Conservation (phyloP, 768 basidiomycete genomes). For the Boletus coccyginus region DNA sequence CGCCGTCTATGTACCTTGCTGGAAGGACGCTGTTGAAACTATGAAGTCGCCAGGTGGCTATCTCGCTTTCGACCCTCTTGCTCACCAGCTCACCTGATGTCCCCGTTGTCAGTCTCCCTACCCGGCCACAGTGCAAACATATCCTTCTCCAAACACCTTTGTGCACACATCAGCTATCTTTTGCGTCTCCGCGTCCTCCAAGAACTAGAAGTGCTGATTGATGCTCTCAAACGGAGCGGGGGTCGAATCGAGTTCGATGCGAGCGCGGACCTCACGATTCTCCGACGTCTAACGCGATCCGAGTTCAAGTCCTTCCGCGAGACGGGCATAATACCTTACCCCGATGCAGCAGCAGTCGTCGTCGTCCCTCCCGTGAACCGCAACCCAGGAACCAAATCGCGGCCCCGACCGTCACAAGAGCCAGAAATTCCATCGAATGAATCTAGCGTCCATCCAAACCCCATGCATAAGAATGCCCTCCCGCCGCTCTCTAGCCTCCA, state of each 20-base stretch:
- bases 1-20: slow-evolving; percentile 59
- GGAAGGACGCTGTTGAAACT: slow-evolving; percentile 44
- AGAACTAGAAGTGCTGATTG: slow-evolving; percentile 62
- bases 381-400: slow-evolving; percentile 43
- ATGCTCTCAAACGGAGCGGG: slow-evolving; percentile 8
- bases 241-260: background rate
- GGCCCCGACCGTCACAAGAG: slow-evolving; percentile 41
- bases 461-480: slow-evolving; percentile 14
- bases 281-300: slow-evolving; percentile 61
- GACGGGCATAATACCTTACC: slow-evolving; percentile 46
- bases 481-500: slow-evolving; percentile 30
- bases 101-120: slow-evolving; percentile 13
- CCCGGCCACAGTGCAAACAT: slow-evolving; percentile 31
- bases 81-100: slow-evolving; percentile 4
- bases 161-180: slow-evolving; percentile 58
- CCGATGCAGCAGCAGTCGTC: slow-evolving; percentile 62
- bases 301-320: slow-evolving; percentile 54
- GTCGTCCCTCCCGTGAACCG: slow-evolving; percentile 66
- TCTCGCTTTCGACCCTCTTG: background rate
- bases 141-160: slow-evolving; percentile 42
- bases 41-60: slow-evolving; percentile 38
- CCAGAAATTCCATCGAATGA: slow-evolving; percentile 28
- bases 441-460: background rate
- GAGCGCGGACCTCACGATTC: slow-evolving; percentile 35
- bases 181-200: slow-evolving; percentile 74